Evolutionary conservation across 2,329 filamentous ascomycete genomes (phyloP), one percentile per base, ranked within the genome.

Genomic region (Colletotrichum liriopes): DNA sequence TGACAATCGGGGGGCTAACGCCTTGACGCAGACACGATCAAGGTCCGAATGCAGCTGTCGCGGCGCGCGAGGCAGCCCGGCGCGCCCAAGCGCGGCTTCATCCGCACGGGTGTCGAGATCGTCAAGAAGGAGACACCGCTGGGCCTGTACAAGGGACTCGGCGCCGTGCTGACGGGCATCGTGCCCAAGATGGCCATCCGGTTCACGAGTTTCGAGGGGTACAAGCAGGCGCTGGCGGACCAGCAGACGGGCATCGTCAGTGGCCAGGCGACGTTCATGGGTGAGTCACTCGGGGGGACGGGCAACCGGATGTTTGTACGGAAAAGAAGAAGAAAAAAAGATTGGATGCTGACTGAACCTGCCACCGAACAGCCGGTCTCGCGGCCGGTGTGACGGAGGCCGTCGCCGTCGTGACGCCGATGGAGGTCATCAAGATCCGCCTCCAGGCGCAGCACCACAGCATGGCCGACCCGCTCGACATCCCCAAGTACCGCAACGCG

Each of bases 181-280:
- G 91, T 99, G 29, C 96, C 96, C 67, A 99, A 99, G 85, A 99
- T 99, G 96, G 96, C 96, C 73, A 99, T 98, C 82, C 94, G 96
- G 49, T 99, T 99, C 85, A 98, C 96, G 59, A 97, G 94, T 67
- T 99, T 98, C 84, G 96, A 98, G 83, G 91, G 90, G 81, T 99
- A 98, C 85, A 98, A 98, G 89, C 91, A 94, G 81, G 74, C 93
- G 73, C 87, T 98, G 32, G 91, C 94, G 54, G 88, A 94, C 82
- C 84, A 89, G 75, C 79, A 90, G 68, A 91, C 91, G 3, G 93
- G 94, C 54, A 79, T 81, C 39, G 89, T 98, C 59, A 91, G 90
- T 39, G 93, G 93, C 59, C 88, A 89, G 76, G 89, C 89, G 32
- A 98, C 94, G 54, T 90, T 90, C 78, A 1, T 87, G 7, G 84